Evolutionary conservation across 2,329 filamentous ascomycete genomes (phyloP).

Genomic region (Colletotrichum plurivorum): DNA sequence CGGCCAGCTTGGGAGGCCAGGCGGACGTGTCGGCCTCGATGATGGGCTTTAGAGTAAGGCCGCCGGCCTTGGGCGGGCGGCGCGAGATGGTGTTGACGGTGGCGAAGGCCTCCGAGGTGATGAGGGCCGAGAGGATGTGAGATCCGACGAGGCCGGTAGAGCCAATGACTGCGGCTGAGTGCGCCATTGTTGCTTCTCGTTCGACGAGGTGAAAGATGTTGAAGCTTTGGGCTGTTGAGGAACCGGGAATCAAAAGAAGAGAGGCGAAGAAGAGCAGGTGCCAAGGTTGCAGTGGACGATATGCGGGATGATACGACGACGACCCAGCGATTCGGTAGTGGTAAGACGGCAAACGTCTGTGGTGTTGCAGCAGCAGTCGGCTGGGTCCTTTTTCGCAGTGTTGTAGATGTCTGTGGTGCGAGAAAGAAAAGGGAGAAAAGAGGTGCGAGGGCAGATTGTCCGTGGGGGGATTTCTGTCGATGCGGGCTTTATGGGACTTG

Average conservation of each 20-base stretch:
- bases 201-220: neutral
- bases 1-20: constrained; percentile 75
- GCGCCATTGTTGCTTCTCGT: constrained; percentile 23
- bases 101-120: constrained; percentile 66
- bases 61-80: constrained; percentile 67
- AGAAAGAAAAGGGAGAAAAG: neutral
- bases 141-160: constrained; percentile 79
- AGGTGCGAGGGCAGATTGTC: constrained; percentile 21
- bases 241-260: too few species aligned
- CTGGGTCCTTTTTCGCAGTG: constrained; percentile 19
- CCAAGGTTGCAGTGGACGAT: constrained; percentile 8
- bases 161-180: constrained; percentile 63
- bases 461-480: constrained; percentile 30
- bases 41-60: constrained; percentile 70
- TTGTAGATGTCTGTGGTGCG: neutral
- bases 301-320: constrained; percentile 17
- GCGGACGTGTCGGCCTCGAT: constrained; percentile 76
- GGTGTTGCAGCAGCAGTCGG: constrained; percentile 32
- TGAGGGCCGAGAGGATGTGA: constrained; percentile 78
- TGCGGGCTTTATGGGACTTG: constrained; percentile 36
- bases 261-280: neutral
- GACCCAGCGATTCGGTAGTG: constrained; percentile 21
- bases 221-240: constrained; percentile 5
- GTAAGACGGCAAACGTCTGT: constrained; percentile 18
- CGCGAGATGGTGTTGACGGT: constrained; percentile 76